Evolutionary conservation across 306 rosid genomes (phyloP), one percentile per base, ranked within the genome.

Genomic region (Myrica gale): DNA sequence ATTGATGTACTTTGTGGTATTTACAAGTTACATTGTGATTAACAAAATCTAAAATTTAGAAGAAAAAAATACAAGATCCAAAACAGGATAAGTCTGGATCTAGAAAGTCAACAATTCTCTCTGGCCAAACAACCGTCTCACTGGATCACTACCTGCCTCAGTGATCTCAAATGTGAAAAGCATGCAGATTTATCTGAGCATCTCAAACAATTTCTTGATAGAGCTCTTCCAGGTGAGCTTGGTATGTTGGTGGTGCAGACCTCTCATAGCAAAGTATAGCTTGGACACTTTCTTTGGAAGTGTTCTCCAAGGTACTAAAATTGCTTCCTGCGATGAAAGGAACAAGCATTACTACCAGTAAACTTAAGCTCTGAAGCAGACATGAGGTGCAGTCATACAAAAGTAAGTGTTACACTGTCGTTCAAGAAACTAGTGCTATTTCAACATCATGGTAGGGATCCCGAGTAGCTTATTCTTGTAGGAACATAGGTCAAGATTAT

Each of bases 201-300:
- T 23, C 26, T 23, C 26, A 23, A 23, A 23, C 26, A 23, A 23
- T 23, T 23, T 23, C 26, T 23, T 23, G 26, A 23, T 23, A 23
- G 26, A 23, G 26, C 26, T 23, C 26, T 23, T 23, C 26, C 26
- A 23, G 26, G 1, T 23, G 26, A 23, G 26, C 26, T 23, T 23
- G 26, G 26, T 23, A 23, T 23, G 26, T 23, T 23, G 26, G 26
- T 23, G 26, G 26, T 23, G 26, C 84, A 9, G 56, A 96, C 98
- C 99, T 96, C 99, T 91, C 84, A 84, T 84, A 6, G 99, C 98
- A 75, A 90, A 96, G 86, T 84, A 96, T 26, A 92, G 80, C 86
- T 92, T 92, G 71, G 97, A 87, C 57, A 76, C 82, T 86, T 77
- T 92, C 82, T 81, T 76, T 56, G 87, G 99, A 87, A 90, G 87